Conservation (phyloP, 768 basidiomycete species). For the Clavaria fumosa region DNA sequence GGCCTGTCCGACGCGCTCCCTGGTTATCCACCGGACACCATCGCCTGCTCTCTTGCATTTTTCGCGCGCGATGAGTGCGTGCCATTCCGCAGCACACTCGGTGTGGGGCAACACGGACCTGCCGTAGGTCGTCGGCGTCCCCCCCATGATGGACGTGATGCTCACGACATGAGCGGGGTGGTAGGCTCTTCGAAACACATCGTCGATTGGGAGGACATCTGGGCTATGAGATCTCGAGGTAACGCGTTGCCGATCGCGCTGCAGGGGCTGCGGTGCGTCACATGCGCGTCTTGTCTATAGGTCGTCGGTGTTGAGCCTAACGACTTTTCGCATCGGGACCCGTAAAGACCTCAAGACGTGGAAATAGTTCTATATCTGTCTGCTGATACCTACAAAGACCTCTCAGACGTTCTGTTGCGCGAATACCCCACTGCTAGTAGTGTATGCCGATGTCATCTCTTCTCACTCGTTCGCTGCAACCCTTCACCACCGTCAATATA, state of each 20-base stretch:
- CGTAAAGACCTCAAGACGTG: conserved; percentile 18
- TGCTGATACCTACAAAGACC: conserved; percentile 35
- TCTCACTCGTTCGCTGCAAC: not conserved
- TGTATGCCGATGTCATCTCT: conserved; percentile 29
- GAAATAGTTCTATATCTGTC: conserved; percentile 36
- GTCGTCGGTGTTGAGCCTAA: too few relatives aligned
- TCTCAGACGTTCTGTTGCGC: conserved; percentile 24
- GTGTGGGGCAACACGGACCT: conserved; percentile 35
- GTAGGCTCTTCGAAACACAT: conserved; percentile 10
- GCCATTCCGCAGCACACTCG: conserved; percentile 46
- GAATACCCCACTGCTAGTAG: too few relatives aligned
- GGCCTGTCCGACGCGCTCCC: conserved; percentile 44
- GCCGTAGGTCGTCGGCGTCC: conserved; percentile 68
- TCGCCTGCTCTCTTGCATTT: conserved; percentile 43
- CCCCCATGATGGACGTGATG: conserved; percentile 24
- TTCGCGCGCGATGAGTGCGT: conserved; percentile 29
- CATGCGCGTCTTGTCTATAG: too few relatives aligned
- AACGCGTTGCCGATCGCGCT: conserved; percentile 25
- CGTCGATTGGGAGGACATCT: conserved; percentile 37
- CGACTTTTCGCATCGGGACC: too few relatives aligned
- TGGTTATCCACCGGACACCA: conserved; percentile 12
- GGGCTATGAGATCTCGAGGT: conserved; percentile 21
- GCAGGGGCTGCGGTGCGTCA: conserved; percentile 22
- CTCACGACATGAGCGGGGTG: conserved; percentile 12
- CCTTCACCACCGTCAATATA: conserved; percentile 1